Evolutionary conservation across 1,139 yeast species (phyloP).

Genomic region (Geotrichum restrictum): DNA sequence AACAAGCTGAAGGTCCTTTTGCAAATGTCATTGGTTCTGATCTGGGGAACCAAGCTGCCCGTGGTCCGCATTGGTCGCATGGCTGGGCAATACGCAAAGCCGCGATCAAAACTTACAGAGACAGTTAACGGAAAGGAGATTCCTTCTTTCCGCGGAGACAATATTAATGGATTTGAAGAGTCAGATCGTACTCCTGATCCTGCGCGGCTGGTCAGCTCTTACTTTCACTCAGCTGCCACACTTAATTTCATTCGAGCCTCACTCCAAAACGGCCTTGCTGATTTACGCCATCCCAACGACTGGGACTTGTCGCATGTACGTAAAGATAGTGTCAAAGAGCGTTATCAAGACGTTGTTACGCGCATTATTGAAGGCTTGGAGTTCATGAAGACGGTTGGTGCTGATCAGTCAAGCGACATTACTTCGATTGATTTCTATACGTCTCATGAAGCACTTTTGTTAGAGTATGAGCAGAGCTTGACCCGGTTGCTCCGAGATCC

Average conservation of each 20-base stretch:
- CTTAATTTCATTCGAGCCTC: slow-evolving; percentile 42
- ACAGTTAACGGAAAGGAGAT: slow-evolving; percentile 42
- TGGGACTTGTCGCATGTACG: slow-evolving; percentile 46
- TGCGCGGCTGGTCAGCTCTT: slow-evolving; percentile 41
- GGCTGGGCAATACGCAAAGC: slow-evolving; percentile 48
- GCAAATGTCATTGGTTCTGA: slow-evolving; percentile 45
- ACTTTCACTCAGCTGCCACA: slow-evolving; percentile 47
- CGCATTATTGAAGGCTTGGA: slow-evolving; percentile 40
- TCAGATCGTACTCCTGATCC: slow-evolving; percentile 43
- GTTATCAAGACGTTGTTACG: slow-evolving; percentile 41
- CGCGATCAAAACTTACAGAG: slow-evolving; percentile 44
- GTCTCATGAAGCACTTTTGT: slow-evolving; percentile 44
- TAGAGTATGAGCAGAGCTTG: slow-evolving; percentile 44
- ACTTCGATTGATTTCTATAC: slow-evolving; percentile 42
- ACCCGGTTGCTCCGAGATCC: slow-evolving; percentile 38
- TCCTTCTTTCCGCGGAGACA: slow-evolving; percentile 45
- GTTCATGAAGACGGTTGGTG: slow-evolving; percentile 44
- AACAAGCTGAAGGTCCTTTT: slow-evolving; percentile 43
- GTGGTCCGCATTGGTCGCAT: slow-evolving; percentile 44
- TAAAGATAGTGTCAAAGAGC: slow-evolving; percentile 36
- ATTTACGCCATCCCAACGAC: slow-evolving; percentile 41
- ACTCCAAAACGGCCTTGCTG: slow-evolving; percentile 43
- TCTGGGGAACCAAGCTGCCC: slow-evolving; percentile 43
- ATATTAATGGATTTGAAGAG: slow-evolving; percentile 43
- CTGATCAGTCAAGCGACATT: slow-evolving; percentile 34